A percentile compares a stretch with the other conserved stretches of the same genome.
Evolutionary conservation across 2,329 filamentous ascomycete species (phyloP).

Genomic region (Pseudogymnoascus sp.): DNA sequence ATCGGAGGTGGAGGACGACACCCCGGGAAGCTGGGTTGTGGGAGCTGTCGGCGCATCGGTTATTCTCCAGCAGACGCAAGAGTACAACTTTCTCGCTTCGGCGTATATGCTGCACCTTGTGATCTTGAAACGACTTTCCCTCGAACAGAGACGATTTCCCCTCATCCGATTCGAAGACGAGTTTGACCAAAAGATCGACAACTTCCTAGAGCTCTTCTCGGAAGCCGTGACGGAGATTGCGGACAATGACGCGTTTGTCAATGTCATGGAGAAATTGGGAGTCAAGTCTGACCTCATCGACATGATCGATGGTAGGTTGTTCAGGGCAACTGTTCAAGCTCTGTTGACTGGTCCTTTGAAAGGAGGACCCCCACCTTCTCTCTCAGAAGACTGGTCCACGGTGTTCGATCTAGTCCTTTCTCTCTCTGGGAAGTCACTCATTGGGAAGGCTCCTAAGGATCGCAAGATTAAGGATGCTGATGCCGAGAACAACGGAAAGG

Average conservation of each 20-base stretch:
- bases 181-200: constrained; percentile 27
- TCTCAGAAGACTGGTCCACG: constrained; percentile 20
- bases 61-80: constrained; percentile 1
- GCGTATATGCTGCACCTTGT: constrained; percentile 36
- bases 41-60: constrained; percentile 1
- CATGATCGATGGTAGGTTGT: constrained; percentile 45
- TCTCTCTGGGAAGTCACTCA: constrained; percentile 11
- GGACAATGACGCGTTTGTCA: constrained; percentile 23
- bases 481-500: constrained; percentile 12
- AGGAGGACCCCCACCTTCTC: constrained; percentile 13
- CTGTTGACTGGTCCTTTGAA: constrained; percentile 19
- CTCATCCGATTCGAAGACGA: constrained; percentile 27
- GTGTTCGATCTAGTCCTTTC: constrained; percentile 7
- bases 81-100: constrained; percentile 25
- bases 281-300: constrained; percentile 41
- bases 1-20: background rate
- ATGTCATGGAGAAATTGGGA: constrained; percentile 13
- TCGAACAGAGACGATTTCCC: constrained; percentile 32
- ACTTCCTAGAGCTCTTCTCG: constrained; percentile 33
- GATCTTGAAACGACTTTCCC: constrained; percentile 32
- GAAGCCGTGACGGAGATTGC: constrained; percentile 27
- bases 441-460: constrained; percentile 14
- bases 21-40: background rate
- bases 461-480: constrained; percentile 17
- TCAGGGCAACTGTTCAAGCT: constrained; percentile 23